Percentiles rank a stretch among this genome's conserved stretches.
Evolutionary conservation across 805 yeast species (phyloP).

Genomic region (Wickerhamiella galacta): DNA sequence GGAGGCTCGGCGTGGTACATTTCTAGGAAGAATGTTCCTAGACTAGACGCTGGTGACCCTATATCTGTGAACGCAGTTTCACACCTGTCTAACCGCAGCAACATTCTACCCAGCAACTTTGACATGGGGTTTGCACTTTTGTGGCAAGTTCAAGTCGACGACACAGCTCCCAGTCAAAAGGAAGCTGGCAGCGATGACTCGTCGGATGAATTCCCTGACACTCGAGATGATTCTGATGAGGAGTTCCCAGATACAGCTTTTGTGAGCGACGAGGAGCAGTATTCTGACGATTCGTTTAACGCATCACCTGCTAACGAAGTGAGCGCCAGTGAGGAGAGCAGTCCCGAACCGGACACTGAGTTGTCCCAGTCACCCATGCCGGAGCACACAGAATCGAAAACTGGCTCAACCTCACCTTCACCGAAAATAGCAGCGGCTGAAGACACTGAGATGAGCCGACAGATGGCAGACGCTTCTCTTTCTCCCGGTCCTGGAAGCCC

Average conservation of each 20-base stretch:
- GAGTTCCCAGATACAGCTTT: constrained; percentile 17
- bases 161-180: constrained; percentile 19
- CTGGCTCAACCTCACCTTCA: no score
- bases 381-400: no score
- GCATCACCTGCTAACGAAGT: constrained; percentile 5
- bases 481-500: no score
- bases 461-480: no score
- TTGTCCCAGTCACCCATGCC: no score
- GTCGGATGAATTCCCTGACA: no score
- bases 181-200: no score
- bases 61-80: constrained; percentile 48
- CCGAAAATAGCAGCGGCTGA: no score
- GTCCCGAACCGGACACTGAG: constrained; percentile 4
- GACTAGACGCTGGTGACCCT: constrained; percentile 35
- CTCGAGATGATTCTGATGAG: constrained; percentile 13
- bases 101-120: constrained; percentile 56
- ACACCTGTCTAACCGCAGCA: constrained; percentile 34
- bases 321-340: constrained; percentile 4
- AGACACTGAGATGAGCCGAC: no score
- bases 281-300: no score
- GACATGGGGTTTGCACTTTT: constrained; percentile 80
- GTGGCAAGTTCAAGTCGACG: constrained; percentile 49
- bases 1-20: constrained; percentile 77
- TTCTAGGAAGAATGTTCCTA: constrained; percentile 49
- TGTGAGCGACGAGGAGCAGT: constrained; percentile 12